Percentiles rank a stretch among this genome's conserved stretches.
Evolutionary conservation across 345 rosid species (phyloP).

Genomic region (Arabis alpina): DNA sequence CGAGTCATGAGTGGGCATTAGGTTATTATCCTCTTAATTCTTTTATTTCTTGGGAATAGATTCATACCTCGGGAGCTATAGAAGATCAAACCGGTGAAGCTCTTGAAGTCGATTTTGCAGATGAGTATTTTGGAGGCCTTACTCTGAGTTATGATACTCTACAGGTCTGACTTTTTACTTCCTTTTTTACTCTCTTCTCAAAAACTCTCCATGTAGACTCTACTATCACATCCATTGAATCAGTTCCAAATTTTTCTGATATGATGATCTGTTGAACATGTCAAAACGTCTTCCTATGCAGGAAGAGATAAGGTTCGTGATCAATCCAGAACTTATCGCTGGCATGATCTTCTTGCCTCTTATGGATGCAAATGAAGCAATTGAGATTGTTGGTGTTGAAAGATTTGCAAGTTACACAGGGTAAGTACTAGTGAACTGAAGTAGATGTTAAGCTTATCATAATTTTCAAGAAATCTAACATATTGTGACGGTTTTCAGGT

Average conservation of each 20-base stretch:
- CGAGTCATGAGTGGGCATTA: constrained; percentile 1
- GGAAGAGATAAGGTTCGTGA: constrained; percentile 96
- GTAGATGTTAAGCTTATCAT: constrained; percentile 22
- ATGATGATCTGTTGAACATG: background rate
- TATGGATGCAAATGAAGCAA: constrained; percentile 82
- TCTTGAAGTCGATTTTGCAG: constrained; percentile 91
- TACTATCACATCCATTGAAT: background rate
- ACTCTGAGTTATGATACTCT: constrained; percentile 73
- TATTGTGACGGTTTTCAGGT: constrained; percentile 25
- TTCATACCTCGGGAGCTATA: constrained; percentile 60
- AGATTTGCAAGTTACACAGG: constrained; percentile 77
- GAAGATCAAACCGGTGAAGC: constrained; percentile 70
- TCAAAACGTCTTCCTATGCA: constrained; percentile 35
- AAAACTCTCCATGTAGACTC: background rate
- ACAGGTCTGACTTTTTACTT: constrained; percentile 55
- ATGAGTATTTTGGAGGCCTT: constrained; percentile 84
- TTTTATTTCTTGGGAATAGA: constrained; percentile 43
- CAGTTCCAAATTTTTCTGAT: background rate
- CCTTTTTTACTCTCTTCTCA: background rate
- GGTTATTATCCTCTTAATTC: constrained; percentile 1
- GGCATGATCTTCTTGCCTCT: constrained; percentile 93
- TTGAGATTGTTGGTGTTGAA: constrained; percentile 86
- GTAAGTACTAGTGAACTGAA: constrained; percentile 45
- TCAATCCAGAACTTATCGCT: constrained; percentile 82
- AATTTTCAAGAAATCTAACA: constrained; percentile 34